These are phyloP conservation scores for Lichina pygmaea DNA, from an alignment of 495 filamentous ascomycete species.

Conservation along the genomic window DNA sequence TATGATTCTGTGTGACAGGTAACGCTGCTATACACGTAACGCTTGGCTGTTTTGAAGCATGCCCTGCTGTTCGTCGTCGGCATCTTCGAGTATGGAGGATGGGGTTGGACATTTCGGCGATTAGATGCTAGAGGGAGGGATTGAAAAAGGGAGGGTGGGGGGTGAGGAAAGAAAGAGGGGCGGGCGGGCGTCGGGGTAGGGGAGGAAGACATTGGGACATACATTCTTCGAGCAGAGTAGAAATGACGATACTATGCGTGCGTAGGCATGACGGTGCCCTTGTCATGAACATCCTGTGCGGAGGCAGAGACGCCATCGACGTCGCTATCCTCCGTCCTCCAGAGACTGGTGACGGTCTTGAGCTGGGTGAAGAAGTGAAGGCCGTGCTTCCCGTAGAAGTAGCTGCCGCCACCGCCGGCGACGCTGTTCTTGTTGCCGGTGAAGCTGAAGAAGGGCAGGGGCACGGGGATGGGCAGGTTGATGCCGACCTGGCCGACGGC, in stretches of 20 bases:
- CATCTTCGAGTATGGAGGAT: too few species aligned
- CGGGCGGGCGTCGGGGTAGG: too few species aligned
- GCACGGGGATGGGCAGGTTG: conserved; percentile 46
- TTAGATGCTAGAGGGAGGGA: too few species aligned
- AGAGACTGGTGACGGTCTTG: conserved; percentile 89
- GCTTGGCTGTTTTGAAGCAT: too few species aligned
- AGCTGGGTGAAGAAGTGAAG: conserved; percentile 86
- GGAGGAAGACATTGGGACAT: too few species aligned
- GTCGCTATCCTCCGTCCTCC: conserved; percentile 44
- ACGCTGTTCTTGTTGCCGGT: conserved; percentile 96
- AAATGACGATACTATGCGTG: neutral
- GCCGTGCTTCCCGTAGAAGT: conserved; percentile 84
- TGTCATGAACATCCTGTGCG: neutral
- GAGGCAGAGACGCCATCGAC: too few species aligned
- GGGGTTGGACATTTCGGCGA: too few species aligned
- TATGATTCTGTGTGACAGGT: too few species aligned
- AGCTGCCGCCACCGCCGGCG: conserved; percentile 77
- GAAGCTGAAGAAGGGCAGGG: conserved; percentile 88
- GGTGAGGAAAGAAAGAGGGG: too few species aligned
- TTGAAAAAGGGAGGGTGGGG: too few species aligned
- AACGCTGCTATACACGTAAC: too few species aligned
- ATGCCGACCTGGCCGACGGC: conserved; percentile 30
- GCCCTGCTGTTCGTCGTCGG: too few species aligned
- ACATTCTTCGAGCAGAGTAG: neutral
- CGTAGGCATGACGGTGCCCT: neutral